Base-by-base conservation (phyloP, 2,329 filamentous ascomycete species). In the Berkeleyomyces rouxiae region DNA sequence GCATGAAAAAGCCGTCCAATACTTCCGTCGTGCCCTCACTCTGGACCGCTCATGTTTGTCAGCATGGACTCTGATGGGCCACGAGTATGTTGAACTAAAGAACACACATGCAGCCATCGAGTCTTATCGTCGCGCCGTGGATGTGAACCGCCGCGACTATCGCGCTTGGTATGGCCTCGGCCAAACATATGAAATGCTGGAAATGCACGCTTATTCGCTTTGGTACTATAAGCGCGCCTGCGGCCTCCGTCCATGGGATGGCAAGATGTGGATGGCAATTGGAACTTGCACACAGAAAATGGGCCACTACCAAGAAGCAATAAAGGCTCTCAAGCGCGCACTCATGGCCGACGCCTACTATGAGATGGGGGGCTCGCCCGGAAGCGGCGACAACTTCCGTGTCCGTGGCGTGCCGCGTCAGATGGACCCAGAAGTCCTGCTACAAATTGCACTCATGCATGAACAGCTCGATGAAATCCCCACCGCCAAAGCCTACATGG, bases 191-290 rank as follows among this genome's bases (percentile, higher is more conserved):
- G 93, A 99, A 72, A 88, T 99, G 68, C 81, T 99, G 7, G 93
- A 99, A 74, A 96, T 96, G 90, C 89, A 96, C 70, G 90, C 91
- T 51, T 99, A 99, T 72, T 91, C 92, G 0, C 76, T 99, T 0
- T 97, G 93, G 81, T 99, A 99, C 74, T 96, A 96, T 76, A 95
- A 97, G 71, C 90, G 93, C 63, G 93, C 93, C 0, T 92, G 92
- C 0, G 89, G 90, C 0, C 78, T 99, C 1, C 84, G 91, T n/a
- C 90, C 92, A 0, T 96, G 92, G 79, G 93, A 99, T 68, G 89
- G 91, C 0, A 97, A 97, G 73, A 95, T 99, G 88, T 99, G 93
- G 93, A 87, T 93, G 77, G 93, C 93, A 0, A 90, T 99, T 4
- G 93, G 89, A 7, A 88, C 88, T 42, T 96, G 92, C 71, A 85